A percentile compares a stretch with the other conserved stretches of the same genome.
phyloP scores from a whole-genome alignment of 2,329 filamentous ascomycete genomes.

The Aplosporella prunicola region DNA sequence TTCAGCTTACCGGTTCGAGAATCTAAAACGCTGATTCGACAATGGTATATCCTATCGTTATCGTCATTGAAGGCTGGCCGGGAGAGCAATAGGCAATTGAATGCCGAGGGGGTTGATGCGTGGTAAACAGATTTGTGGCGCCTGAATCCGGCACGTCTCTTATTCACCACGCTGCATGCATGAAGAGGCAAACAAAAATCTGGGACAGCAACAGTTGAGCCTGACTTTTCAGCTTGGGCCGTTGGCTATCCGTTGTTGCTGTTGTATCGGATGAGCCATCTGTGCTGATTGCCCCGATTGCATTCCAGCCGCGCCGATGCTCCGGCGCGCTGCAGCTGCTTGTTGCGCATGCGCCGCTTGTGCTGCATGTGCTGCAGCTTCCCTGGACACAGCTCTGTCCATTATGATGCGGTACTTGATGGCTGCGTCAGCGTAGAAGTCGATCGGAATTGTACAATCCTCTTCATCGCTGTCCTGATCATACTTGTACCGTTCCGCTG shows the following conservation, averaged over 20 bases:
- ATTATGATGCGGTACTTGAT: slow-evolving; percentile 48
- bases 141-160: no score
- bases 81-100: no score
- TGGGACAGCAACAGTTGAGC: background rate
- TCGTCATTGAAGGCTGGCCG: no score
- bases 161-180: no score
- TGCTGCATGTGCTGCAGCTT: slow-evolving; percentile 33
- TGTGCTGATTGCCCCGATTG: slow-evolving; percentile 23
- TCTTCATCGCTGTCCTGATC: slow-evolving; percentile 78
- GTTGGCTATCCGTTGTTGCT: slow-evolving; percentile 4
- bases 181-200: background rate
- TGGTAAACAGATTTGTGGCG: no score
- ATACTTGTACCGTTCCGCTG: slow-evolving; percentile 59
- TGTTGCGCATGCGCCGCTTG: slow-evolving; percentile 26
- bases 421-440: slow-evolving; percentile 53
- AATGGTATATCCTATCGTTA: slow-evolving; percentile 10
- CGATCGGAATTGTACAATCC: slow-evolving; percentile 62
- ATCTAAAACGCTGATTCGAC: slow-evolving; percentile 1
- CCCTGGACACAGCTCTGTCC: slow-evolving; percentile 17
- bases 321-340: slow-evolving; percentile 9
- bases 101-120: no score
- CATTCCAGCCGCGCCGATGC: slow-evolving; percentile 11
- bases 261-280: background rate
- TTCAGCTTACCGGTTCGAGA: slow-evolving; percentile 1
- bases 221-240: slow-evolving; percentile 5